Evolutionary conservation across 1,139 yeast species (phyloP), one percentile per base, ranked within the genome.

Genomic region (Kodamaea arcana): DNA sequence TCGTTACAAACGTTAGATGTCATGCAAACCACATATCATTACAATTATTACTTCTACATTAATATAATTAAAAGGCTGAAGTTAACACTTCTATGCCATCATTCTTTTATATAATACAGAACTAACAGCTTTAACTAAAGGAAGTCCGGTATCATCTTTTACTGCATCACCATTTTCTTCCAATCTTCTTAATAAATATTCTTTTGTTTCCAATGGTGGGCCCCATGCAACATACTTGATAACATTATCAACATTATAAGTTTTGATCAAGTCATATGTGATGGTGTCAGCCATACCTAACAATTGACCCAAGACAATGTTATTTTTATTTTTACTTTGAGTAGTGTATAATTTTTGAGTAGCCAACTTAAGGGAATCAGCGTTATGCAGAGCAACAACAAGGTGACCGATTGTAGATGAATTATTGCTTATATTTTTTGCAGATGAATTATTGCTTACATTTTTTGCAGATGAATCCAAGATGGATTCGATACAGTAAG

Each of bases 211-310:
- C 47, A 78, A 65, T 39, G 95, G 94, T 26, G 97, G 97, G 8
- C 97, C 97, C 97, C 97, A 92, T 13, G 97, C 95, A 45, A 92
- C 96, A 56, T 90, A 92, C 62, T 90, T 90, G 63, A 90, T 82
- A 39, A 92, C 85, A 52, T 83, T 83, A 47, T 75, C 80, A 40
- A 78, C 86, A 30, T 79, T 75, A 46, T 77, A 70, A 34, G 78
- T 70, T 34, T 69, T 63, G 43, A 86, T 77, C 52, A 92, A 72
- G 47, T 83, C 86, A 54, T 76, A 75, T 27, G 96, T 87, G 43
- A 86, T 77, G 50, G 83, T 82, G 59, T 92, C 97, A 36, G 95
- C 94, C 97, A 92, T 92, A 29, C 98, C 98, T 54, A 90, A 69
- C 47, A 92, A 75, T 65, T 90, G 97, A 29, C 94, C 97, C 51